phyloP scores from a whole-genome alignment of 371 early-diverging fungal species.

The Apophysomyces ossiformis region DNA sequence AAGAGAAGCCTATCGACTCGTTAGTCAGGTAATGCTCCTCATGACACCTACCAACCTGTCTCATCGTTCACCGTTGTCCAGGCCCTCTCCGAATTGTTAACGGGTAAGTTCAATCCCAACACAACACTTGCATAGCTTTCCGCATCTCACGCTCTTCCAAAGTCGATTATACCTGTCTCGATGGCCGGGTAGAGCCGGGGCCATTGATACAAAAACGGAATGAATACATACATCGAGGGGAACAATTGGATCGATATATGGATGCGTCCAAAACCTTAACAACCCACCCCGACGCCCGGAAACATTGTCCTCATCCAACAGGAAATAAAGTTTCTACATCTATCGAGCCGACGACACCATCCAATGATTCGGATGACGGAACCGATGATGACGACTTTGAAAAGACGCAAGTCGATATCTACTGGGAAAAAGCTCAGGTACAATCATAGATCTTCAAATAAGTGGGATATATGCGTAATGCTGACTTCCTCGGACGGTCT shows the following conservation, averaged over 20 bases:
- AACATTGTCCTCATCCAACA: constrained; percentile 21
- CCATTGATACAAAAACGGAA: constrained; percentile 44
- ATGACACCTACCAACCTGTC: not conserved
- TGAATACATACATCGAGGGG: constrained; percentile 43
- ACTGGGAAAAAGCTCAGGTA: constrained; percentile 45
- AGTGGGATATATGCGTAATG: not conserved
- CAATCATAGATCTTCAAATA: not conserved
- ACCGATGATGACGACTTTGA: constrained; percentile 30
- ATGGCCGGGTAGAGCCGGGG: constrained; percentile 22
- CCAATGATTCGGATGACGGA: too few relatives aligned
- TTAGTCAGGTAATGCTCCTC: constrained; percentile 46
- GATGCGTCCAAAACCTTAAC: constrained; percentile 1
- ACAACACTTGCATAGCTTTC: constrained; percentile 11
- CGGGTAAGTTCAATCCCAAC: constrained; percentile 20
- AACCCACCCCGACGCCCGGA: constrained; percentile 31
- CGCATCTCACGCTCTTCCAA: constrained; percentile 5
- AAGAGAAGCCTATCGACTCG: constrained; percentile 46
- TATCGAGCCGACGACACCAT: constrained; percentile 13
- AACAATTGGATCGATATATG: constrained; percentile 38
- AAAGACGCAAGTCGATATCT: constrained; percentile 31
- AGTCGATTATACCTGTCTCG: not conserved
- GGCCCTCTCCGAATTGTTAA: constrained; percentile 5
- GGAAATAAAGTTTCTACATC: constrained; percentile 19
- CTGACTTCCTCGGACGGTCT: not conserved
- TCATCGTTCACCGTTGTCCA: not conserved